Base-by-base conservation (phyloP, 257 asterid species). In the Fraxinus quadrangulata region DNA sequence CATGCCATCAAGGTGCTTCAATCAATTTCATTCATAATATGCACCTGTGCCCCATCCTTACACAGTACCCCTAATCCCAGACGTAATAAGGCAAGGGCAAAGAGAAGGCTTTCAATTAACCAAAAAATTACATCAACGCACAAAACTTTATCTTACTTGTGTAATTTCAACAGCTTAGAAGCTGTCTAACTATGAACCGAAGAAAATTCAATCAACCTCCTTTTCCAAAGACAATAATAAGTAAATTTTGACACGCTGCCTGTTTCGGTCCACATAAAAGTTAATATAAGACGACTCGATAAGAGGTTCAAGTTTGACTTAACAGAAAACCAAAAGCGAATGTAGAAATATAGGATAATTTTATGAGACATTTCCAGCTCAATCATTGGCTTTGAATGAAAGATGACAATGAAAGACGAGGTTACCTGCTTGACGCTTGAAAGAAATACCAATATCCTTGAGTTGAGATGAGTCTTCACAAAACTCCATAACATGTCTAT, bases 401-500 rank as follows among this genome's bases (percentile, higher is more conserved):
- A 33, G 76, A 2, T 39, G 39, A 72, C n/a, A 71, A 49, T 31
- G 33, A 4, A 4, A 33, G 36, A 33, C 4, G 51, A 75, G 16
- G 11, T 63, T 84, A 96, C 99, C 98, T 93, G 98, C 87, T 96
- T 96, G 88, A 97, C 88, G 79, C 89, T 93, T 5, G 99, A 87
- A 83, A 93, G 91, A 82, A 96, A 93, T 47, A 96, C 97, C 51
- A 96, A 78, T 78, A 93, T 88, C 88, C 94, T 89, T 26, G 94
- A 90, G 73, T 87, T 88, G 69, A 96, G 98, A 85, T 93, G 96
- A 26, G 93, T 85, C 90, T 86, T 96, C 74, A 96, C 26, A 82
- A 96, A 96, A 85, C 98, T 96, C 98, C 99, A 96, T 65, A 96
- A 79, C 91, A 93, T 88, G 82, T 94, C 98, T 21, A 93, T 80